Evolutionary conservation across 2,329 filamentous ascomycete genomes (phyloP).

Genomic region (Colletotrichum tropicale): DNA sequence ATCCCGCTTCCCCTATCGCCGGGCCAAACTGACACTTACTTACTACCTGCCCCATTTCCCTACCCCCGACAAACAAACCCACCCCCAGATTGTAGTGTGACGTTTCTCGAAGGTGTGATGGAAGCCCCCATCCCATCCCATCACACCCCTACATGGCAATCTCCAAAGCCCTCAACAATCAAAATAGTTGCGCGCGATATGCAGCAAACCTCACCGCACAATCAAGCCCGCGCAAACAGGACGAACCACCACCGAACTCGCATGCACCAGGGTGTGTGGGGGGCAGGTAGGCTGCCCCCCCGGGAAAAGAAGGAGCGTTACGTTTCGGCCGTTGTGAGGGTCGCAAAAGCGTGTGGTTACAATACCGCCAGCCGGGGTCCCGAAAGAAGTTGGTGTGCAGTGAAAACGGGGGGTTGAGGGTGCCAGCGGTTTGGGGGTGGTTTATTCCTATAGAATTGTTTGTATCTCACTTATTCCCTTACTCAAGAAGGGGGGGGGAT

Average conservation of each 20-base stretch:
- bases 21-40: neutral
- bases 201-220: neutral
- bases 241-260: neutral
- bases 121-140: neutral
- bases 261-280: neutral
- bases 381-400: slow-evolving; percentile 2
- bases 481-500: neutral
- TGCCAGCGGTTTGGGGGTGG: neutral
- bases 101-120: neutral
- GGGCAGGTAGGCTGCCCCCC: too few relatives aligned
- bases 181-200: neutral
- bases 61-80: neutral
- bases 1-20: neutral
- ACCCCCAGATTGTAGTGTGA: neutral
- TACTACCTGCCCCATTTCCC: neutral
- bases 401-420: neutral
- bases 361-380: neutral
- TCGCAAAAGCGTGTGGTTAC: neutral
- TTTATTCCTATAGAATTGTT: neutral
- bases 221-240: neutral
- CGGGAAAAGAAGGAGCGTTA: neutral
- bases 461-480: neutral
- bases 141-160: neutral
- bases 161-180: neutral
- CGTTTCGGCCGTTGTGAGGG: neutral